phyloP scores from a whole-genome alignment of 306 rosid genomes.

The Sophora flavescens region DNA sequence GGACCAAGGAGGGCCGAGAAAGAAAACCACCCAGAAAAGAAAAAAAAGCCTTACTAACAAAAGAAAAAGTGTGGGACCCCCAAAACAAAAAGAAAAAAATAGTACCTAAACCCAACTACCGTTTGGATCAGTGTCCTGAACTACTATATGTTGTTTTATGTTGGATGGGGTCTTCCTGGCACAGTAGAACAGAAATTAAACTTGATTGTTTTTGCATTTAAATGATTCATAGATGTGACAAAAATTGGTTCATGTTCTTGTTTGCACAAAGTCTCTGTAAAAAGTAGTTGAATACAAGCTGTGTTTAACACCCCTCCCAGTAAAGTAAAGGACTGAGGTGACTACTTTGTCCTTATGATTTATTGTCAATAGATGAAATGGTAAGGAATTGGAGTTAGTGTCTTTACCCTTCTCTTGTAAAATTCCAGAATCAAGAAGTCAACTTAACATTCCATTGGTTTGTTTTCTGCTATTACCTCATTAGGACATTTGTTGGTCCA shows the following conservation, averaged over 20 bases:
- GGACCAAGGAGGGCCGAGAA: too few species aligned
- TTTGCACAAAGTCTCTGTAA: conserved; percentile 2
- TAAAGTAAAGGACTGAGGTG: conserved; percentile 18
- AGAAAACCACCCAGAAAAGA: too few species aligned
- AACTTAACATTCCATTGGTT: not conserved
- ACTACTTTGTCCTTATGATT: conserved; percentile 5
- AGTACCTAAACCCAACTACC: too few species aligned
- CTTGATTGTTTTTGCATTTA: conserved; percentile 24
- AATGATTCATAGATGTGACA: conserved; percentile 20
- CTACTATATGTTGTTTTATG: conserved; percentile 21
- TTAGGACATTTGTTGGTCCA: not conserved
- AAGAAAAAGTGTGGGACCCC: too few species aligned
- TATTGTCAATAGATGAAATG: not conserved
- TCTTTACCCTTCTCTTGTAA: conserved; percentile 12
- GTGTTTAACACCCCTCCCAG: conserved; percentile 2
- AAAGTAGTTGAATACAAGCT: conserved; percentile 13
- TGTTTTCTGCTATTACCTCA: not conserved
- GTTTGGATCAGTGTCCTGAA: too few species aligned
- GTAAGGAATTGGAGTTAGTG: not conserved
- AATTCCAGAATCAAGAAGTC: conserved; percentile 26
- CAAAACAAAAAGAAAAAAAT: too few species aligned
- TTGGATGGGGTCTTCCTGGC: conserved; percentile 9
- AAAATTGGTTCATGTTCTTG: conserved; percentile 29
- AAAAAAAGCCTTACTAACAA: too few species aligned
- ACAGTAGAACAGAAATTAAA: conserved; percentile 28